A percentile compares a stretch with the other conserved stretches of the same genome.
Evolutionary conservation across 2,329 filamentous ascomycete species (phyloP).

Genomic region (Erysiphe pulchra): DNA sequence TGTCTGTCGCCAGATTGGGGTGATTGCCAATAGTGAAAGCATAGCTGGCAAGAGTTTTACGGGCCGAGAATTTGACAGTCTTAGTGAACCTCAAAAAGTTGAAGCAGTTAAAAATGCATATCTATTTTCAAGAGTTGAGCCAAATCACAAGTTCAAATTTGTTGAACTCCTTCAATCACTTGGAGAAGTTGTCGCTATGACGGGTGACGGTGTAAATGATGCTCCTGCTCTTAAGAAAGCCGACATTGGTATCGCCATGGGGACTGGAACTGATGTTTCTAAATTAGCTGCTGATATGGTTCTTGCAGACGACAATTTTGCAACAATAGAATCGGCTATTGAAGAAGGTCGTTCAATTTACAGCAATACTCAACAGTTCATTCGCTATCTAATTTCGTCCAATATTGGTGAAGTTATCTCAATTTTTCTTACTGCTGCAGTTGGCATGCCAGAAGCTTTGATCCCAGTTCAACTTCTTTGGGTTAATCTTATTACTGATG

Average conservation of each 20-base stretch:
- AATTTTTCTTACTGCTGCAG: slow-evolving; percentile 87
- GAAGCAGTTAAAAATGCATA: slow-evolving; percentile 66
- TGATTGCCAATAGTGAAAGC: slow-evolving; percentile 63
- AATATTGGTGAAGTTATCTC: slow-evolving; percentile 99
- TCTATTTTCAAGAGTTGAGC: slow-evolving; percentile 89
- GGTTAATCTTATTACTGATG: slow-evolving; percentile 97
- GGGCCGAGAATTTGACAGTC: slow-evolving; percentile 75
- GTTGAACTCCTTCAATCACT: slow-evolving; percentile 86
- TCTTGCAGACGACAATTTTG: slow-evolving; percentile 94
- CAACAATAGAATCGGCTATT: slow-evolving; percentile 84
- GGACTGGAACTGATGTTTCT: slow-evolving; percentile 86
- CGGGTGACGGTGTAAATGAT: slow-evolving; percentile 94
- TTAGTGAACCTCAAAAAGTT: slow-evolving; percentile 55
- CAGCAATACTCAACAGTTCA: slow-evolving; percentile 99
- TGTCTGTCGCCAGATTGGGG: slow-evolving; percentile 89
- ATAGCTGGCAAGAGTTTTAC: slow-evolving; percentile 83
- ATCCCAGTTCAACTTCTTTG: slow-evolving; percentile 94
- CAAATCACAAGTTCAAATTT: slow-evolving; percentile 87
- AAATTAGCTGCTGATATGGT: slow-evolving; percentile 98
- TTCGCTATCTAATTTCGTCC: slow-evolving; percentile 93
- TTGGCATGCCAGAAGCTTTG: slow-evolving; percentile 92
- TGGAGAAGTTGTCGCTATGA: slow-evolving; percentile 95
- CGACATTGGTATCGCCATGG: slow-evolving; percentile 98
- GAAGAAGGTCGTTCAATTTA: slow-evolving; percentile 96
- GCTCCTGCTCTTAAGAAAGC: slow-evolving; percentile 94